These are phyloP conservation scores for Starmerella gropengiesseri DNA, from an alignment of 805 yeast species.

Conservation along the genomic window DNA sequence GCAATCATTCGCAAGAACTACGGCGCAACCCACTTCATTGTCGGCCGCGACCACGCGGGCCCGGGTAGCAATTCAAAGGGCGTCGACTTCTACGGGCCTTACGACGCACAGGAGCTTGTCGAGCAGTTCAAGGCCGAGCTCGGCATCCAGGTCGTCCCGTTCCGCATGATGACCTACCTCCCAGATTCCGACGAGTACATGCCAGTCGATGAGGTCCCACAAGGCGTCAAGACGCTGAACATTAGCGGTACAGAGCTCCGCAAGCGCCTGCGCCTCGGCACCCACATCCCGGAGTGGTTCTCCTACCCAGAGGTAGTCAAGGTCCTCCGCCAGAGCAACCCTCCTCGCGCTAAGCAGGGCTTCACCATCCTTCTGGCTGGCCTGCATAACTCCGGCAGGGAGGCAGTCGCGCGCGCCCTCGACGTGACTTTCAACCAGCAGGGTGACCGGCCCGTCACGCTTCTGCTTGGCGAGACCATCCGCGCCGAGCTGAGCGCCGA, in stretches of 20 bases:
- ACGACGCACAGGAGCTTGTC: constrained; percentile 88
- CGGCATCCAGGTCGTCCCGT: constrained; percentile 84
- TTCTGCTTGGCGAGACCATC: constrained; percentile 39
- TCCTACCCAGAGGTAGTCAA: constrained; percentile 92
- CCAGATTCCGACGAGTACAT: constrained; percentile 94
- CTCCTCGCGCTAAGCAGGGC: constrained; percentile 84
- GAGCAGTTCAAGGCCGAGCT: constrained; percentile 65
- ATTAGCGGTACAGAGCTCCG: constrained; percentile 93
- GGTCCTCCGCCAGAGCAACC: constrained; percentile 82
- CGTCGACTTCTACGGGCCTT: constrained; percentile 90
- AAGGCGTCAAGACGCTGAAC: constrained; percentile 70
- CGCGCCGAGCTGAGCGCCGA: constrained; percentile 33
- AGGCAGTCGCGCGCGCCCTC: constrained; percentile 66
- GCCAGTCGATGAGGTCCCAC: constrained; percentile 83
- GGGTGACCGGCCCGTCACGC: constrained; percentile 71
- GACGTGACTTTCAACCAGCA: constrained; percentile 85
- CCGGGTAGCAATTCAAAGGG: constrained; percentile 86
- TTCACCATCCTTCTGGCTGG: constrained; percentile 64
- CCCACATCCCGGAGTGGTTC: constrained; percentile 91
- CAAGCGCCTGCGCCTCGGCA: constrained; percentile 73
- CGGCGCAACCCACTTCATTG: constrained; percentile 95
- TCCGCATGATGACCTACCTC: constrained; percentile 90
- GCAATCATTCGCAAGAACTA: constrained; percentile 92
- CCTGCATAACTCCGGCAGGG: constrained; percentile 47
- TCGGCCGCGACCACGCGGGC: constrained; percentile 97